Conservation (phyloP, 768 basidiomycete genomes). For the Collybia nuda region DNA sequence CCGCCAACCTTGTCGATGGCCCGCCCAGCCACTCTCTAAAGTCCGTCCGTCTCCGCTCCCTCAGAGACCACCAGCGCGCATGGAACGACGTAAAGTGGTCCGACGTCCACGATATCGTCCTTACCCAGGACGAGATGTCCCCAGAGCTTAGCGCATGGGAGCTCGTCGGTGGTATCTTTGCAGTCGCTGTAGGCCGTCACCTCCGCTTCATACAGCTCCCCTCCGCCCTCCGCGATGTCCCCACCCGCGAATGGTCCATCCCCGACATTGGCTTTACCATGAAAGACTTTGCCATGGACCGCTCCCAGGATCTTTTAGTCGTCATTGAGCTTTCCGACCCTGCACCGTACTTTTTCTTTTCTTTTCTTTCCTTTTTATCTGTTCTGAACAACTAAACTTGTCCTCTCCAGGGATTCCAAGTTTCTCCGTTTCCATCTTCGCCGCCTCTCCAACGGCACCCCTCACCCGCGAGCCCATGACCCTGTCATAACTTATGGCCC, state of each 20-base stretch:
- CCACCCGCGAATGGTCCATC: conserved; percentile 5
- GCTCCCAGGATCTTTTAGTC: conserved; percentile 8
- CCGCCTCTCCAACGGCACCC: conserved; percentile 3
- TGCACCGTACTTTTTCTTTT: not conserved
- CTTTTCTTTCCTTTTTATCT: not conserved
- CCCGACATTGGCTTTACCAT: conserved; percentile 7
- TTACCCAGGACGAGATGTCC: conserved; percentile 1
- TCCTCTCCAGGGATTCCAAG: not conserved
- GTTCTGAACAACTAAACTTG: too few species aligned
- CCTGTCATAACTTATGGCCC: not conserved
- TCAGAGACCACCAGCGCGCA: conserved; percentile 7
- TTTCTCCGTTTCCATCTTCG: conserved; percentile 4
- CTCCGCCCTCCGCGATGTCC: conserved; percentile 6
- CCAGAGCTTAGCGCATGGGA: conserved; percentile 6
- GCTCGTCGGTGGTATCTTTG: conserved; percentile 4
- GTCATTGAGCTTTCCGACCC: conserved; percentile 3
- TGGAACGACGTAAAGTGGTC: conserved; percentile 10
- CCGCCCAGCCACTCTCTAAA: not conserved
- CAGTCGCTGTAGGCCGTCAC: conserved; percentile 4
- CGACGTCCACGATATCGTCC: not conserved
- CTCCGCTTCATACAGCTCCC: conserved; percentile 10
- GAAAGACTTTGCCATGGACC: conserved; percentile 10
- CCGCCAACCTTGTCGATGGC: conserved; percentile 8
- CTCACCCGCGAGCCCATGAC: conserved; percentile 2
- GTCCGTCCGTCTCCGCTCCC: conserved; percentile 3